These are phyloP conservation scores for Thalassiosira mediterranea DNA, from an alignment of 352 stramenopile genomes.

Conservation along the genomic window DNA sequence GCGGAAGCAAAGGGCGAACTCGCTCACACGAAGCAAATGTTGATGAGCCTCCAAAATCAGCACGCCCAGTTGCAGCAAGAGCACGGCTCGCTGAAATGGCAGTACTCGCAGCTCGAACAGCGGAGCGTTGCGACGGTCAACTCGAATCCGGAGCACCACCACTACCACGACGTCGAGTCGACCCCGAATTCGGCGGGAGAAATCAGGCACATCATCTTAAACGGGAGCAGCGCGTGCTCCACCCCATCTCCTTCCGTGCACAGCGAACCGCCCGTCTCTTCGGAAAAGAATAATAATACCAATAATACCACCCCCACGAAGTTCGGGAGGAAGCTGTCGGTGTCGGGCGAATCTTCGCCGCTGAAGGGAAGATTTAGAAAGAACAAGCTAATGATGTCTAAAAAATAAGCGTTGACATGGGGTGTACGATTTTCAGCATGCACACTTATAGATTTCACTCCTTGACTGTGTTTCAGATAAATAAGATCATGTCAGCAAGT, in stretches of 20 bases:
- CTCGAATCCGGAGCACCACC: no score
- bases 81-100: conserved; percentile 11
- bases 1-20: background rate
- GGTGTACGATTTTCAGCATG: no score
- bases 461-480: no score
- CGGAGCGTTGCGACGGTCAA: no score
- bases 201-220: conserved; percentile 1
- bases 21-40: background rate
- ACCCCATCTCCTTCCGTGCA: conserved; percentile 21
- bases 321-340: background rate
- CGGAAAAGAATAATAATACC: background rate
- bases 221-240: conserved; percentile 8
- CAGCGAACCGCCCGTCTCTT: background rate
- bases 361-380: conserved; percentile 10
- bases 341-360: conserved; percentile 6
- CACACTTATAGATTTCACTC: no score
- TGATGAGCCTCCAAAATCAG: conserved; percentile 11
- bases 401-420: no score
- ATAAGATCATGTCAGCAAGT: no score
- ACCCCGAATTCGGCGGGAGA: no score
- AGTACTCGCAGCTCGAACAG: conserved; percentile 12
- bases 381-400: no score
- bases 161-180: no score
- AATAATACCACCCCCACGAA: background rate
- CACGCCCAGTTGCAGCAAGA: conserved; percentile 7